phyloP scores from a whole-genome alignment of 768 basidiomycete species.

The Nidularia pulvinata region DNA sequence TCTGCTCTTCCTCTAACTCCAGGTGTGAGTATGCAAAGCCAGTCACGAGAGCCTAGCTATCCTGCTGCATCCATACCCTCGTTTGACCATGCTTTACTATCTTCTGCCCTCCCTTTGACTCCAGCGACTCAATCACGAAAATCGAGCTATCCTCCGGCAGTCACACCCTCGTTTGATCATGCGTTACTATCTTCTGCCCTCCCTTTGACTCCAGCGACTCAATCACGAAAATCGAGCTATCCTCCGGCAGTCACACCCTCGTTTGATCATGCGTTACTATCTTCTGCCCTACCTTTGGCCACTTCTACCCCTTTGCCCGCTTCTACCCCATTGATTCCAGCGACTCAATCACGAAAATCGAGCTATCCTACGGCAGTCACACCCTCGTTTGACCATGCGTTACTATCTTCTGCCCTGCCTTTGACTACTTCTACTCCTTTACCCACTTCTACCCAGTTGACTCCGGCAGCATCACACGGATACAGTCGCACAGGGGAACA shows the following conservation, averaged over 20 bases:
- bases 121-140: neutral
- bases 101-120: slow-evolving; percentile 44
- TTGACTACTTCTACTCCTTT: slow-evolving; percentile 1
- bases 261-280: slow-evolving; percentile 35
- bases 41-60: slow-evolving; percentile 3
- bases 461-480: too few relatives aligned
- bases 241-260: too few relatives aligned
- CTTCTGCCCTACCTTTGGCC: slow-evolving; percentile 48
- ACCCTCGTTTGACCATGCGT: slow-evolving; percentile 22
- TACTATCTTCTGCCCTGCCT: slow-evolving; percentile 52
- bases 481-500: too few relatives aligned
- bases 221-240: too few relatives aligned
- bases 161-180: too few relatives aligned
- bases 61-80: slow-evolving; percentile 12
- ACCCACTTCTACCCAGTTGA: too few relatives aligned
- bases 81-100: slow-evolving; percentile 41
- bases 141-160: neutral
- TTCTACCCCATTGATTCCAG: too few relatives aligned
- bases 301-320: too few relatives aligned
- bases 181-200: too few relatives aligned
- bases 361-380: too few relatives aligned
- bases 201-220: too few relatives aligned
- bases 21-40: neutral
- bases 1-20: neutral
- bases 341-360: too few relatives aligned